phyloP scores from a whole-genome alignment of 805 yeast genomes.

The Cyberlindnera maritima region DNA sequence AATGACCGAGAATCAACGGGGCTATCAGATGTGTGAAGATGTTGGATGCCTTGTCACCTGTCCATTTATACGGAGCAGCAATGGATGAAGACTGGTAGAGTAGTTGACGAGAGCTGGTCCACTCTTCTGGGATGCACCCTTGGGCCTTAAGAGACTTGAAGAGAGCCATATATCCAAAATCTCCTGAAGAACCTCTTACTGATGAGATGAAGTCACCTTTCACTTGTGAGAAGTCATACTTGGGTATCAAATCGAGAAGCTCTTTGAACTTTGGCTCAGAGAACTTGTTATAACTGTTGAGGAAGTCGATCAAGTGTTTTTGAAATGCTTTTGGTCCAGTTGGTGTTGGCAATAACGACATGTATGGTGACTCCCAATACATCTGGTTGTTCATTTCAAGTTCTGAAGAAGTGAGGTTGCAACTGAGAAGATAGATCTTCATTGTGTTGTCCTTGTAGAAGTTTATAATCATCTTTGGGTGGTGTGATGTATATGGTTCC shows the following conservation, averaged over 20 bases:
- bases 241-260: neutral
- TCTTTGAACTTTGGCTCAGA: neutral
- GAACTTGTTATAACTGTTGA: slow-evolving; percentile 39
- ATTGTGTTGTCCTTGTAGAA: slow-evolving; percentile 38
- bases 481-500: slow-evolving; percentile 51
- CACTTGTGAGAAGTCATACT: slow-evolving; percentile 40
- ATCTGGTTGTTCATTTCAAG: slow-evolving; percentile 60
- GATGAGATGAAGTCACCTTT: slow-evolving; percentile 7
- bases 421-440: slow-evolving; percentile 56
- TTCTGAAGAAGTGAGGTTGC: slow-evolving; percentile 56
- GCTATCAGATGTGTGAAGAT: slow-evolving; percentile 26
- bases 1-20: slow-evolving; percentile 19
- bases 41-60: slow-evolving; percentile 12
- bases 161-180: slow-evolving; percentile 30
- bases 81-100: slow-evolving; percentile 35
- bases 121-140: slow-evolving; percentile 10
- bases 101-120: slow-evolving; percentile 20
- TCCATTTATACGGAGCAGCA: slow-evolving; percentile 19
- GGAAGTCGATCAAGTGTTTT: slow-evolving; percentile 41
- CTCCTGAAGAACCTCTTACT: neutral
- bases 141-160: slow-evolving; percentile 21
- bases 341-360: neutral
- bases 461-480: slow-evolving; percentile 66
- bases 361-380: slow-evolving; percentile 59
- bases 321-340: slow-evolving; percentile 34